Evolutionary conservation across 139 green algal species (phyloP), one percentile per base, ranked within the genome.

Genomic region (Chlorella sp.): DNA sequence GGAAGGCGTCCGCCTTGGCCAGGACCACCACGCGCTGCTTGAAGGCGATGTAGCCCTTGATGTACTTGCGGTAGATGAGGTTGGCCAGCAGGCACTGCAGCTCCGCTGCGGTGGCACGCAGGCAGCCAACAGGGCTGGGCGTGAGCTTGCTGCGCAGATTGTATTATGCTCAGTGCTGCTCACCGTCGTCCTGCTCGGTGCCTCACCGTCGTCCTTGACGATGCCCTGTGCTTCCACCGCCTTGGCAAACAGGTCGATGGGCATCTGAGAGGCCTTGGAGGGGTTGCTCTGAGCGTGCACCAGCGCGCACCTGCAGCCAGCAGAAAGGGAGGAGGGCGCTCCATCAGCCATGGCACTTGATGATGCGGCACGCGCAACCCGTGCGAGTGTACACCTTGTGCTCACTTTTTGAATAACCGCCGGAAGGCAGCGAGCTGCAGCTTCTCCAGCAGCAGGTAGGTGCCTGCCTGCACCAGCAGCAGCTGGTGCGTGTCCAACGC

Each of bases 61-160:
- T 70, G 32, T 89, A 92, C 35, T 90, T 91, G 5, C 84, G 74
- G 79, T 88, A 89, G 71, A 97, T 96, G 27, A 97, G 74, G 72
- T 95, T 96, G 51, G 93, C 90, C 22, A 91, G 51, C 20, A 95
- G 80, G 80, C 91, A 95, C 69, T 97, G 92, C 62, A 96, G 62
- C 75, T 85, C 80, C 61, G 64, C 33, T 74, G 64, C 73, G 60
- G n/a, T n/a, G n/a, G n/a, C n/a, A n/a, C n/a, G n/a, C n/a, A n/a
- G n/a, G n/a, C 26, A 23, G 2, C n/a, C n/a, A n/a, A n/a, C n/a
- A n/a, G n/a, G n/a, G n/a, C n/a, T n/a, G n/a, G n/a, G n/a, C n/a
- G n/a, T n/a, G n/a, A n/a, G n/a, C n/a, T n/a, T n/a, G n/a, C n/a
- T n/a, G n/a, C n/a, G n/a, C n/a, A n/a, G n/a, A n/a, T n/a, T n/a